Evolutionary conservation across 1,284 basidiomycete species (phyloP).

Genomic region (Sanguinoderma infundibulare): DNA sequence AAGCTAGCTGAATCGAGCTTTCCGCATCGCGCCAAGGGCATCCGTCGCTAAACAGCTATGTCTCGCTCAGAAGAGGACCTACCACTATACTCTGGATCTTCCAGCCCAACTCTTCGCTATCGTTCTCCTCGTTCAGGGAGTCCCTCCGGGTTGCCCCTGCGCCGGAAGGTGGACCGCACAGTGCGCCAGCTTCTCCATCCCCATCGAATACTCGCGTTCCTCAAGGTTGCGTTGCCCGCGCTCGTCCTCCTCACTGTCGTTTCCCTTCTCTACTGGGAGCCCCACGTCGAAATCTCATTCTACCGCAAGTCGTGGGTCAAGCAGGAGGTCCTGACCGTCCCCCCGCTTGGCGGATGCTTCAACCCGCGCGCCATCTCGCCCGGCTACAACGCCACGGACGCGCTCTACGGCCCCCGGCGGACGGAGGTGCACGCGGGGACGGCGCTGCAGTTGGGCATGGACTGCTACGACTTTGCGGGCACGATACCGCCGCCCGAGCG

Average conservation of each 20-base stretch:
- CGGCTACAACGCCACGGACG: conserved; percentile 71
- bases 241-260: conserved; percentile 47
- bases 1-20: too few relatives aligned
- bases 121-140: background rate
- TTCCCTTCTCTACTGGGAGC: conserved; percentile 65
- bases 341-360: conserved; percentile 78
- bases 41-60: background rate
- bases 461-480: conserved; percentile 87
- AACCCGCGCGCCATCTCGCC: conserved; percentile 58
- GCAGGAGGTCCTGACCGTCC: conserved; percentile 66
- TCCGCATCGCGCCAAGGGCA: background rate
- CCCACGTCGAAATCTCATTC: conserved; percentile 81
- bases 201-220: conserved; percentile 21
- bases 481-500: conserved; percentile 19
- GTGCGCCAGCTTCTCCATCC: conserved; percentile 19
- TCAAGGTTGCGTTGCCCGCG: conserved; percentile 35
- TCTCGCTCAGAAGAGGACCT: conserved; percentile 8
- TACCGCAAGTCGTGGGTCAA: conserved; percentile 79
- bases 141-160: background rate
- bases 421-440: conserved; percentile 81
- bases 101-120: conserved; percentile 6
- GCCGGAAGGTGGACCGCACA: background rate
- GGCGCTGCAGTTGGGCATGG: conserved; percentile 74
- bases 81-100: conserved; percentile 1
- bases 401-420: conserved; percentile 60